These are phyloP conservation scores for Lippia alba DNA, from an alignment of 305 asterid species.

Conservation along the genomic window DNA sequence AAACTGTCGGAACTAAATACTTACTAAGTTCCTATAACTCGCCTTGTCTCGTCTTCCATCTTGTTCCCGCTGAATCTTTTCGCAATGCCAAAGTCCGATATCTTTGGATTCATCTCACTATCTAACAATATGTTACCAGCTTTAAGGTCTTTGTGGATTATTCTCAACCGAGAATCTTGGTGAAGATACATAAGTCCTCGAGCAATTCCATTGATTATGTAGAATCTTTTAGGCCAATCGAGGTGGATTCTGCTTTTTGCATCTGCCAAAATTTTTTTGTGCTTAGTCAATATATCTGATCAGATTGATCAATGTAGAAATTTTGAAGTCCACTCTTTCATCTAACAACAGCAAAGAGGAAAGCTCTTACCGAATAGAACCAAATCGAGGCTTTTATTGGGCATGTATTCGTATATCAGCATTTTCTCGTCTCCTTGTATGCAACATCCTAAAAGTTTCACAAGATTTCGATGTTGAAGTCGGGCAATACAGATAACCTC, in stretches of 20 bases:
- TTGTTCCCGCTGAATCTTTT: too few relatives aligned
- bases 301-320: background rate
- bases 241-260: background rate
- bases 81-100: too few relatives aligned
- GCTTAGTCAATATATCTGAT: background rate
- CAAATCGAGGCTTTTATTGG: slow-evolving; percentile 28
- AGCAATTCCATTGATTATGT: slow-evolving; percentile 20
- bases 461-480: slow-evolving; percentile 45
- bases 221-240: slow-evolving; percentile 27
- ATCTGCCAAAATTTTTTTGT: background rate
- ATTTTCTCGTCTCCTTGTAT: slow-evolving; percentile 38
- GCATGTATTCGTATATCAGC: slow-evolving; percentile 39
- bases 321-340: too few relatives aligned
- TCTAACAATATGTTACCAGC: slow-evolving; percentile 18
- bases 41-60: too few relatives aligned
- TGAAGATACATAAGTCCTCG: slow-evolving; percentile 32
- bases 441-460: slow-evolving; percentile 37
- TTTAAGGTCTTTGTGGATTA: slow-evolving; percentile 56
- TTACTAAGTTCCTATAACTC: too few relatives aligned
- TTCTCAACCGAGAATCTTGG: slow-evolving; percentile 29
- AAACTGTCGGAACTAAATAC: slow-evolving; percentile 14
- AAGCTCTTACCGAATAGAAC: slow-evolving; percentile 24
- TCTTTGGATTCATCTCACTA: too few relatives aligned
- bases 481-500: slow-evolving; percentile 38
- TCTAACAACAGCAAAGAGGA: too few relatives aligned